Evolutionary conservation across 1,139 yeast species (phyloP).

Genomic region (Pichia sp.): DNA sequence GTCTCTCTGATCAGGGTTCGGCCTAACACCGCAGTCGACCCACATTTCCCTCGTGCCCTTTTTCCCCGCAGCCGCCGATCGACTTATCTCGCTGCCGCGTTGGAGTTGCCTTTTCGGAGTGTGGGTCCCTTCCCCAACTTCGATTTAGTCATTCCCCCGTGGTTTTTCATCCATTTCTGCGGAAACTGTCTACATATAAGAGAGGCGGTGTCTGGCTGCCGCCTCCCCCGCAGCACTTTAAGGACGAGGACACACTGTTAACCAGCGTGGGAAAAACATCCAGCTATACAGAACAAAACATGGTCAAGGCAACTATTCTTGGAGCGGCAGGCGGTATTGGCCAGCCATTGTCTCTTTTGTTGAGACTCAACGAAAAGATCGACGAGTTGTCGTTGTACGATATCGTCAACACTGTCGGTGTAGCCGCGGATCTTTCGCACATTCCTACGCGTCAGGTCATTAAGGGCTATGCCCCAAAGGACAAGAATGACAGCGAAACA

Average conservation of each 20-base stretch:
- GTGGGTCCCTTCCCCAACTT: not conserved
- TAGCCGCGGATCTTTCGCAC: slow-evolving; percentile 71
- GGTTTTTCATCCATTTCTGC: not conserved
- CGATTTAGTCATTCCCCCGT: not conserved
- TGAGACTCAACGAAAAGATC: slow-evolving; percentile 54
- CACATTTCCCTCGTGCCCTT: not conserved
- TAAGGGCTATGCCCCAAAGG: slow-evolving; percentile 50
- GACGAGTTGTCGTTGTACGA: slow-evolving; percentile 59
- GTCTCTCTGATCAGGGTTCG: not conserved
- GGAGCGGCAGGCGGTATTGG: slow-evolving; percentile 86
- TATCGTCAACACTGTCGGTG: slow-evolving; percentile 65
- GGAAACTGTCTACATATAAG: not conserved
- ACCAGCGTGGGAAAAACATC: not conserved
- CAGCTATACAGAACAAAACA: slow-evolving; percentile 1
- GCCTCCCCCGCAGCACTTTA: too few species aligned
- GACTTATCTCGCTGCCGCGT: not conserved
- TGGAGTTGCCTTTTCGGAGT: not conserved
- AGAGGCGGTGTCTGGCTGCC: not conserved
- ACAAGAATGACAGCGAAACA: slow-evolving; percentile 40
- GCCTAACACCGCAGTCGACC: not conserved
- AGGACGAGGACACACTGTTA: too few species aligned
- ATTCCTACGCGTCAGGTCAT: slow-evolving; percentile 58
- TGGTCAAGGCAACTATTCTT: slow-evolving; percentile 61
- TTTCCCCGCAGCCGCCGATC: not conserved
- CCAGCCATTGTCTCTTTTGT: slow-evolving; percentile 63